Evolutionary conservation across 305 asterid species (phyloP).

Genomic region (Andrographis paniculata): DNA sequence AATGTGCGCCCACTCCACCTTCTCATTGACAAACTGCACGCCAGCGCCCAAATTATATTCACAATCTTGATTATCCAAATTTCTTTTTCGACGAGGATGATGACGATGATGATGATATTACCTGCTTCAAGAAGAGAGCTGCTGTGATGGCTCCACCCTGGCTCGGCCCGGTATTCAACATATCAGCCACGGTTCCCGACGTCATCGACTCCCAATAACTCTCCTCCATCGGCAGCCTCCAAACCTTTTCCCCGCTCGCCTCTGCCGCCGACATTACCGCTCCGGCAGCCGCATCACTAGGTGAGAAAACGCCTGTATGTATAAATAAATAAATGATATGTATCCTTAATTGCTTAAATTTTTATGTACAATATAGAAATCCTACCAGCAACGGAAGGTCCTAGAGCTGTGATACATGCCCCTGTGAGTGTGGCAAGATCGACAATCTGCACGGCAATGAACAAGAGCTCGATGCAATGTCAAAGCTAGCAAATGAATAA

Average conservation of each 20-base stretch:
- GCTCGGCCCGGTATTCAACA: slow-evolving; percentile 90
- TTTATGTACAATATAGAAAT: no score
- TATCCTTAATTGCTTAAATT: no score
- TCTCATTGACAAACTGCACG: slow-evolving; percentile 89
- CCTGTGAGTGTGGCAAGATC: slow-evolving; percentile 96
- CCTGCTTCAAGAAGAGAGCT: slow-evolving; percentile 98
- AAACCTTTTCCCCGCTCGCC: slow-evolving; percentile 74
- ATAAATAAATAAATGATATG: no score
- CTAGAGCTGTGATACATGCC: slow-evolving; percentile 85
- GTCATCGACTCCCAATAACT: slow-evolving; percentile 95
- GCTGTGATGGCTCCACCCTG: slow-evolving; percentile 90
- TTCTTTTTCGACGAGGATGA: no score
- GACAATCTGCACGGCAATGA: slow-evolving; percentile 86
- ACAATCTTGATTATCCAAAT: no score
- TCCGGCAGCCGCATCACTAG: slow-evolving; percentile 75
- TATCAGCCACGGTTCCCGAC: slow-evolving; percentile 94
- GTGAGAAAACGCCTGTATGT: slow-evolving; percentile 87
- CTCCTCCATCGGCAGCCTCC: slow-evolving; percentile 97
- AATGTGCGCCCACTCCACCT: slow-evolving; percentile 97
- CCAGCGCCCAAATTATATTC: no score
- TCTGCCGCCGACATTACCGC: slow-evolving; percentile 77
- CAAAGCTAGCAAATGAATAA: not conserved
- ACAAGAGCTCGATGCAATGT: slow-evolving; percentile 8
- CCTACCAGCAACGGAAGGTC: slow-evolving; percentile 85
- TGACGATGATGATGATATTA: no score